Conservation (phyloP, 2,329 filamentous ascomycete genomes). For the Venturia nashicola region DNA sequence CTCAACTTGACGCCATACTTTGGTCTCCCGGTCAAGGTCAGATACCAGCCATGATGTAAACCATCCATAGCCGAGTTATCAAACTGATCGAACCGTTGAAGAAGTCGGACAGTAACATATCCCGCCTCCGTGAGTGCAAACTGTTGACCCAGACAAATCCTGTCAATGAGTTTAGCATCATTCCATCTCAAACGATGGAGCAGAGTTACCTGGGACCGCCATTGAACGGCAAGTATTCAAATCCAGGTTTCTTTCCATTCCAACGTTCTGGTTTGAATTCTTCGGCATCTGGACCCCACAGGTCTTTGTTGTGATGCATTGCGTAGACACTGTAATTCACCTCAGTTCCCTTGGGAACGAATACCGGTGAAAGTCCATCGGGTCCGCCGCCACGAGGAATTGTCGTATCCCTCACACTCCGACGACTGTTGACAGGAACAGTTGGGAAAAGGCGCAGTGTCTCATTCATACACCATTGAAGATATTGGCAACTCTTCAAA, state of each 20-base stretch:
- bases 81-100: conserved; percentile 5
- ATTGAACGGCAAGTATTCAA: conserved; percentile 27
- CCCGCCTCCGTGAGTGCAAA: conserved; percentile 9
- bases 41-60: background rate
- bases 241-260: conserved; percentile 21
- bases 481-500: conserved; percentile 6
- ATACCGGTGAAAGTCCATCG: background rate
- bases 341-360: conserved; percentile 43
- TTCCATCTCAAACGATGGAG: too few species aligned
- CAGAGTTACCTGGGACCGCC: conserved; percentile 21
- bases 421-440: conserved; percentile 7
- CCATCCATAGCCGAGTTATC: background rate
- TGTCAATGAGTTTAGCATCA: conserved; percentile 2
- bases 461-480: conserved; percentile 10
- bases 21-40: conserved; percentile 9
- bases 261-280: conserved; percentile 27
- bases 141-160: conserved; percentile 7
- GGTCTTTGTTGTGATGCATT: conserved; percentile 56
- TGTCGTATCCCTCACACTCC: conserved; percentile 1
- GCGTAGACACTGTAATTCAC: conserved; percentile 56
- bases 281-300: conserved; percentile 34
- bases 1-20: conserved; percentile 1
- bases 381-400: conserved; percentile 9
- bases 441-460: conserved; percentile 8
- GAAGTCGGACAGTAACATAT: background rate